Evolutionary conservation across 257 asterid species (phyloP).

Genomic region (Solanum corneliomulleri): DNA sequence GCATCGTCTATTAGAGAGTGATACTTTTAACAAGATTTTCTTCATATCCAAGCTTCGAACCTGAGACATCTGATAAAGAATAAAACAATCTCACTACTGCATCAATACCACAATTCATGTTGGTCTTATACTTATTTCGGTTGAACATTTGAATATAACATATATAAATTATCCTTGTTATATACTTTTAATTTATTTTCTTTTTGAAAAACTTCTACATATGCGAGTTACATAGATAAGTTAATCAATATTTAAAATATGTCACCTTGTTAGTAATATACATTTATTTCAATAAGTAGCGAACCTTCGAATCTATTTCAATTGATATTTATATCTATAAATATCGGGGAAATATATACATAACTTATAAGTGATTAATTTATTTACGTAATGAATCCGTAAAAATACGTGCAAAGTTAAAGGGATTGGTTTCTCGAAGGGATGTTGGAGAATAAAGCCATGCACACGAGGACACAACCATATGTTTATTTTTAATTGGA

Average conservation of each 20-base stretch:
- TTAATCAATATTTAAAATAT: neutral
- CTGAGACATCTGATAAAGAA: too few species aligned
- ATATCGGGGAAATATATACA: neutral
- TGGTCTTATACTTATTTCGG: neutral
- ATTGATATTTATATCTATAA: neutral
- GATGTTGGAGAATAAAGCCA: neutral
- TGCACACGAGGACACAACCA: conserved; percentile 8
- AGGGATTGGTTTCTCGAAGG: neutral
- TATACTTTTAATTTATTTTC: too few species aligned
- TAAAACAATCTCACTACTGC: neutral
- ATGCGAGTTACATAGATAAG: too few species aligned
- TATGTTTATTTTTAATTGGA: neutral
- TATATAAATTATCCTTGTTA: neutral
- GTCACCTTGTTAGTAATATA: neutral
- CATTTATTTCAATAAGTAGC: neutral
- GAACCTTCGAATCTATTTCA: neutral
- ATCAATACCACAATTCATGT: neutral
- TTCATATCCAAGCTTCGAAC: neutral
- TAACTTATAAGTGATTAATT: neutral
- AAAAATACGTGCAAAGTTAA: neutral
- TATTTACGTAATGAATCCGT: neutral
- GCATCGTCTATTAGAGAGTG: too few species aligned
- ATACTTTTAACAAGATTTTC: too few species aligned
- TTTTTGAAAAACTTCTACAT: neutral
- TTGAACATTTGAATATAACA: neutral